Base-by-base conservation (phyloP, 768 basidiomycete genomes). In the Macrolepiota dolichaula region DNA sequence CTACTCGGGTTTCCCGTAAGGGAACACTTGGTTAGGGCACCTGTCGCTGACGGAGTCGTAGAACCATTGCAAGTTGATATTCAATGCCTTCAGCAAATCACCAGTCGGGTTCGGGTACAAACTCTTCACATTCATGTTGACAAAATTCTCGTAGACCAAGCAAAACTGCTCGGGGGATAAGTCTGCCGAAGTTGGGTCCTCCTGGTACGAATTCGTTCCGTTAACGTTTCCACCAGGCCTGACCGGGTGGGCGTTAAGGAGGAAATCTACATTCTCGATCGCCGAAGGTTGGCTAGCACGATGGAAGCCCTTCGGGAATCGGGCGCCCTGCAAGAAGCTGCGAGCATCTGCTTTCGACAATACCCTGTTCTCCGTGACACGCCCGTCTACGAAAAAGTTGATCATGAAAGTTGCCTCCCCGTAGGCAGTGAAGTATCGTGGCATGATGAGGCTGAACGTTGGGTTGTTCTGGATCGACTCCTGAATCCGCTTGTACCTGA, bases 391-490 rank as follows among this genome's bases (percentile, higher is more conserved):
- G 53, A 66, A 67, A 40, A 67, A 62, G 32, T 40, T 29, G 47
- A 42, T 25, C 11, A 60, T 63, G 50, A 66, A 63, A 4, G 51
- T 51, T 10, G 65, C 36, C 46, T 67, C 67, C 11, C 58, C 59
- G 55, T 62, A 67, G 5, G 61, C 67, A 22, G 65, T 61, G 51
- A 62, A 51, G 53, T 61, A 64, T 24, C 67, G 63, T 7, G 61
- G 61, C 11, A 53, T 44, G 51, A 61, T 29, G 35, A 67, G 58
- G 10, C 62, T 24, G 51, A 67, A 68, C 12, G 61, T 55, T 1
- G 67, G 67, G 50, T 68, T 68, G 25, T 59, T 63, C 13, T 62
- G 57, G 13, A 66, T 67, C 19, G 66, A 66, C 22, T 67, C 51
- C 35, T 58, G 66, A 40, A 67, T 65, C 22, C 62, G 62, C 7